Percentiles rank a stretch among this genome's conserved stretches.
Evolutionary conservation across 1,284 basidiomycete species (phyloP).

Genomic region (Polyporus tsugae): DNA sequence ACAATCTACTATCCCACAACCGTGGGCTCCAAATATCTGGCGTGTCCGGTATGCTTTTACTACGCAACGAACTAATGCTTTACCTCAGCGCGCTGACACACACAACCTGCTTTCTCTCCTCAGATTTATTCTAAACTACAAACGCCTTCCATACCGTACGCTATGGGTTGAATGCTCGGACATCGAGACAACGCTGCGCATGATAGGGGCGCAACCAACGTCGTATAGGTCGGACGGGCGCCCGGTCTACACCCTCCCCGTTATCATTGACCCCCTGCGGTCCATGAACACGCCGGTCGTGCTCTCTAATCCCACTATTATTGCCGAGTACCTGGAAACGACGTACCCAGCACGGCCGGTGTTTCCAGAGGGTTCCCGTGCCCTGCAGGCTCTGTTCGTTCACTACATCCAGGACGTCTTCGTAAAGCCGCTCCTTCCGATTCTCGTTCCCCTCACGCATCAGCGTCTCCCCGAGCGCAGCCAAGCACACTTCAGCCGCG

Average conservation of each 20-base stretch:
- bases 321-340: conserved; percentile 76
- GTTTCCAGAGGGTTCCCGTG: conserved; percentile 71
- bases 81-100: conserved; percentile 16
- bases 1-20: conserved; percentile 63
- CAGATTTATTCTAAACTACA: conserved; percentile 77
- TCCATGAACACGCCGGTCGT: conserved; percentile 49
- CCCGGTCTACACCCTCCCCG: conserved; percentile 71
- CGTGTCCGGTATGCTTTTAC: conserved; percentile 48
- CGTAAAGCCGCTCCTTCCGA: conserved; percentile 69
- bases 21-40: conserved; percentile 81
- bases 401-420: conserved; percentile 74
- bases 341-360: conserved; percentile 73
- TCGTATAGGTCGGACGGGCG: conserved; percentile 61
- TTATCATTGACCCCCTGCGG: conserved; percentile 57
- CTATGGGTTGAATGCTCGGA: conserved; percentile 75
- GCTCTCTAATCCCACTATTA: conserved; percentile 64
- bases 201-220: conserved; percentile 66
- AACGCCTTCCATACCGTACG: conserved; percentile 71
- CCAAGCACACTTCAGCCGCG: conserved; percentile 56
- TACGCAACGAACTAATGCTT: not conserved
- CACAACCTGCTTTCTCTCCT: not conserved
- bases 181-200: conserved; percentile 64
- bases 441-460: conserved; percentile 75
- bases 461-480: conserved; percentile 62
- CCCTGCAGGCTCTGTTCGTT: conserved; percentile 72